phyloP scores from a whole-genome alignment of 2,329 filamentous ascomycete species.

The Metarhizium guizhouense region DNA sequence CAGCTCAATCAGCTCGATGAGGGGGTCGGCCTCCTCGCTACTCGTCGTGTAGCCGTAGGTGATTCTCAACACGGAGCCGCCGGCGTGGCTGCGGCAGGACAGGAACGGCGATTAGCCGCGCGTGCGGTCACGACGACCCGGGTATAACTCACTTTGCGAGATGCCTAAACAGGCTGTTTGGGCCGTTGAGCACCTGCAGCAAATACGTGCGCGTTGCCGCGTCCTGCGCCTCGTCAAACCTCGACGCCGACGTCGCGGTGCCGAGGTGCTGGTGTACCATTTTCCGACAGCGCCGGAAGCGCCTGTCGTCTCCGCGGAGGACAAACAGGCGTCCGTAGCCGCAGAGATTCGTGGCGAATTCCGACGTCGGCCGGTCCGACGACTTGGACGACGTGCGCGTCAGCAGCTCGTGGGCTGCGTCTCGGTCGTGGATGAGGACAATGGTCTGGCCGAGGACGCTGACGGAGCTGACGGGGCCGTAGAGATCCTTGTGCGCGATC shows the following conservation, averaged over 20 bases:
- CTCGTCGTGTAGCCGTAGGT: slow-evolving; percentile 24
- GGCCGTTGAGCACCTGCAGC: slow-evolving; percentile 29
- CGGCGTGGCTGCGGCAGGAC: not conserved
- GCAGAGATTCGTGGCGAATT: slow-evolving; percentile 28
- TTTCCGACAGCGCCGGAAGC: slow-evolving; percentile 33
- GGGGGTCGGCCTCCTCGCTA: slow-evolving; percentile 16
- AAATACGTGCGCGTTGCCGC: slow-evolving; percentile 34
- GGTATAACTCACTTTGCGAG: slow-evolving; percentile 28
- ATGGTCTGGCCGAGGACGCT: slow-evolving; percentile 30
- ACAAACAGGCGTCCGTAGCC: slow-evolving; percentile 9
- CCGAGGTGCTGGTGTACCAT: slow-evolving; percentile 34
- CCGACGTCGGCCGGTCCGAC: slow-evolving; percentile 23
- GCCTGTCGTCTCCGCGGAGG: slow-evolving; percentile 26
- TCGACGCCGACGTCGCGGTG: slow-evolving; percentile 25
- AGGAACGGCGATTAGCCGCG: not conserved
- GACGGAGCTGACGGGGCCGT: slow-evolving; percentile 35
- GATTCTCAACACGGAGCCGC: slow-evolving; percentile 10
- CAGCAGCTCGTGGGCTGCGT: slow-evolving; percentile 27
- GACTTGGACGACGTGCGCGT: slow-evolving; percentile 24
- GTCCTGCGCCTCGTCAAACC: slow-evolving; percentile 33
- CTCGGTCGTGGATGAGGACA: slow-evolving; percentile 29
- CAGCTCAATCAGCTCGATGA: slow-evolving; percentile 19
- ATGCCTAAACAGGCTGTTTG: slow-evolving; percentile 28
- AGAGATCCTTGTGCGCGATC: slow-evolving; percentile 3
- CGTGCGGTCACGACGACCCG: no score